These are phyloP conservation scores for Naganishia vaughanmartiniae DNA, from an alignment of 768 basidiomycete genomes.

Conservation along the genomic window DNA sequence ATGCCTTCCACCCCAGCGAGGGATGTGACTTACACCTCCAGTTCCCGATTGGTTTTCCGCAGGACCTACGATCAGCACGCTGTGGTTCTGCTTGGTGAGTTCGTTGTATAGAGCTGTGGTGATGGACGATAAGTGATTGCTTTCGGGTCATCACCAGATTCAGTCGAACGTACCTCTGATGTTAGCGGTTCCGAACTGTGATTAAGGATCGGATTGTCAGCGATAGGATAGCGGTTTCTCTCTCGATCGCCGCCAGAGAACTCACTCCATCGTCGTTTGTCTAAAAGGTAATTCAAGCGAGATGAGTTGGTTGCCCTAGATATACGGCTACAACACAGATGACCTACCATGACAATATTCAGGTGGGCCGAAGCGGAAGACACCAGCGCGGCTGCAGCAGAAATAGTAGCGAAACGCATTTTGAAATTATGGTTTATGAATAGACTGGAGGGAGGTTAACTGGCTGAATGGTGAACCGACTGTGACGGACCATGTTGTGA, in stretches of 20 bases:
- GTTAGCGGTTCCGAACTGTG: conserved; percentile 26
- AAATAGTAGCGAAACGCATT: conserved; percentile 2
- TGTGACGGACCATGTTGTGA: neutral
- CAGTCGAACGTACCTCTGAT: conserved; percentile 2
- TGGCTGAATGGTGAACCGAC: neutral
- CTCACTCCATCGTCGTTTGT: conserved; percentile 29
- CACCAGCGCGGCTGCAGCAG: conserved; percentile 1
- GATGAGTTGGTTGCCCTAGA: neutral
- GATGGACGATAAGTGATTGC: neutral
- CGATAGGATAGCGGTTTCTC: neutral
- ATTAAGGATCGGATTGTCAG: neutral
- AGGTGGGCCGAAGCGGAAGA: conserved; percentile 17
- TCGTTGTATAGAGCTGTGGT: conserved; percentile 18
- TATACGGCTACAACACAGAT: neutral
- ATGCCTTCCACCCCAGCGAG: neutral
- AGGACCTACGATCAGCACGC: conserved; percentile 24
- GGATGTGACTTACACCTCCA: conserved; percentile 18
- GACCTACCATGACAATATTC: conserved; percentile 26
- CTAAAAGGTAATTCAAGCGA: neutral
- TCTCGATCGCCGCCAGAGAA: neutral
- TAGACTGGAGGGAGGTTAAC: neutral
- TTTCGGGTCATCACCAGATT: neutral
- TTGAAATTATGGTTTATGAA: neutral
- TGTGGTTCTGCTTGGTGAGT: conserved; percentile 23
- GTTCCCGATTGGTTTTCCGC: conserved; percentile 22